Percentiles rank a stretch among this genome's conserved stretches.
Conservation (phyloP, 495 filamentous ascomycete species). For the Echria macrotheca region DNA sequence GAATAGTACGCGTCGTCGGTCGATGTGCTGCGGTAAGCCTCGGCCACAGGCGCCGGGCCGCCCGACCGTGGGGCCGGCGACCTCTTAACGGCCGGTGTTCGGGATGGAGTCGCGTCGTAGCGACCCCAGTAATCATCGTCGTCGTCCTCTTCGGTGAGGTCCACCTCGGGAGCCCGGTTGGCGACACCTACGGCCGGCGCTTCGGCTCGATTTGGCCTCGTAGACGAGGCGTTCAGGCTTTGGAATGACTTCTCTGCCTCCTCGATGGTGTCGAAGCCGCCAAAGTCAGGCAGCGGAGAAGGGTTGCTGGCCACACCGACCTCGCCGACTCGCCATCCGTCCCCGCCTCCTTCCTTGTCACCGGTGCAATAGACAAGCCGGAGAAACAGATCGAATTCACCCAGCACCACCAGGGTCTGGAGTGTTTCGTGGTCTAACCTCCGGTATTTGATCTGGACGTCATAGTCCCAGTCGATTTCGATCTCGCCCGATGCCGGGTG, state of each 20-base stretch:
- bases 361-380: conserved; percentile 46
- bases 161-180: conserved; percentile 12
- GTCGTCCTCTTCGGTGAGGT: conserved; percentile 58
- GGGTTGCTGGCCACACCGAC: conserved; percentile 54
- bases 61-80: conserved; percentile 50
- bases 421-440: conserved; percentile 83
- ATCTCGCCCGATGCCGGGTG: conserved; percentile 92
- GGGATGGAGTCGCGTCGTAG: conserved; percentile 79
- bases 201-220: not conserved
- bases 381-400: conserved; percentile 50
- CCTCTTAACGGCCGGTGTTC: conserved; percentile 63
- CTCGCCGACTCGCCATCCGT: conserved; percentile 82
- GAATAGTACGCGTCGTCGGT: conserved; percentile 77
- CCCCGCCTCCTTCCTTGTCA: conserved; percentile 61
- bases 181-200: not conserved
- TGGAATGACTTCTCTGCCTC: conserved; percentile 42
- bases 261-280: conserved; percentile 32
- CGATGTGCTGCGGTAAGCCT: conserved; percentile 24
- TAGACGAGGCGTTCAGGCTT: conserved; percentile 21
- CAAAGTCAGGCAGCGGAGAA: conserved; percentile 36
- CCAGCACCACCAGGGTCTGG: conserved; percentile 56
- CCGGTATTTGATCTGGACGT: conserved; percentile 62
- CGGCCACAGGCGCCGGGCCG: conserved; percentile 2
- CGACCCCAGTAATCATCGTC: conserved; percentile 93
- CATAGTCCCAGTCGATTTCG: conserved; percentile 59